phyloP scores from a whole-genome alignment of 179 eudicot species.

The Spinacia oleracea region DNA sequence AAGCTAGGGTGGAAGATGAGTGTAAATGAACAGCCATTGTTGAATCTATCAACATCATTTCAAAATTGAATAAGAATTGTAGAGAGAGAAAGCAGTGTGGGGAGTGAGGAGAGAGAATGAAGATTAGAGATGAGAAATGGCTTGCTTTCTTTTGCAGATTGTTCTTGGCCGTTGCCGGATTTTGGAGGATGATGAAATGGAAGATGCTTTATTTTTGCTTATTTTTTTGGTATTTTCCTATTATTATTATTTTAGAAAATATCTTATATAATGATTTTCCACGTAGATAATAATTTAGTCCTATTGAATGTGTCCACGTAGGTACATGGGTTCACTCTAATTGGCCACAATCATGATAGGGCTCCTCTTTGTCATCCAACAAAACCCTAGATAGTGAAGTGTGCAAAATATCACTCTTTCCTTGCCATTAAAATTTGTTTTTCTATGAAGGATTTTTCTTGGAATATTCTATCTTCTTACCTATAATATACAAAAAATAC shows the following conservation, averaged over 20 bases:
- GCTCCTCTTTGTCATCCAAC: slow-evolving; percentile 23
- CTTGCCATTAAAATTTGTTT: not conserved
- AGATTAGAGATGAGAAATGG: slow-evolving; percentile 23
- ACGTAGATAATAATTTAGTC: slow-evolving; percentile 3
- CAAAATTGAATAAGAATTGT: not conserved
- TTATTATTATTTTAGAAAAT: not conserved
- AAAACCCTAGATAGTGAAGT: not conserved
- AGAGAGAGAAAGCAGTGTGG: not conserved
- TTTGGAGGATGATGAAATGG: slow-evolving; percentile 16
- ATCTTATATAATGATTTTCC: not conserved
- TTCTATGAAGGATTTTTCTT: not conserved
- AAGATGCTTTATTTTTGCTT: slow-evolving; percentile 24
- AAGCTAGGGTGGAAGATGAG: slow-evolving; percentile 35
- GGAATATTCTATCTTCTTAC: not conserved
- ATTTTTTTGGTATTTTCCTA: not conserved
- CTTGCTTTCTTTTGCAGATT: not conserved
- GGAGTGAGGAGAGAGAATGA: slow-evolving; percentile 10
- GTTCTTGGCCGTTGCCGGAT: slow-evolving; percentile 8
- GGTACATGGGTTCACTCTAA: slow-evolving; percentile 3
- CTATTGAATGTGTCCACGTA: slow-evolving; percentile 16
- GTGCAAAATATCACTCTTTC: not conserved
- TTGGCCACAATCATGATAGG: slow-evolving; percentile 32
- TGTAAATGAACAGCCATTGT: slow-evolving; percentile 45
- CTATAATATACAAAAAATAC: not conserved
- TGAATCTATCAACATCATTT: slow-evolving; percentile 50